phyloP scores from a whole-genome alignment of 257 asterid species.

The Solanum arcanum region DNA sequence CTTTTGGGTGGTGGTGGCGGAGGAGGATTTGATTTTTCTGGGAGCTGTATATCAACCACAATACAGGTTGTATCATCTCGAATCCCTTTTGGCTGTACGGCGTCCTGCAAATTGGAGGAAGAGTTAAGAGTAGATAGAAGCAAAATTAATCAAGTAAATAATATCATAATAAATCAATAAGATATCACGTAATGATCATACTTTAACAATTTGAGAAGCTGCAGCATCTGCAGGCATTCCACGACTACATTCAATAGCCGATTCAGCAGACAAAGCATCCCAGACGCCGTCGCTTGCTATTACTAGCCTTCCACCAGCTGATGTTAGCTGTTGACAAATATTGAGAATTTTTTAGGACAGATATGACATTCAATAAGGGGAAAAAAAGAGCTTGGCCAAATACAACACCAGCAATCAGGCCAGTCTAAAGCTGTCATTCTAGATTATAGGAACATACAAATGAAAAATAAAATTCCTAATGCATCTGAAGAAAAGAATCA shows the following conservation, averaged over 20 bases:
- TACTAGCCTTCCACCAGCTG: constrained; percentile 87
- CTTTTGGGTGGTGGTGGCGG: constrained; percentile 55
- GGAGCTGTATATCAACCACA: constrained; percentile 73
- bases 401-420: not conserved
- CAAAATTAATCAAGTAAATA: not conserved
- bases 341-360: not conserved
- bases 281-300: constrained; percentile 98
- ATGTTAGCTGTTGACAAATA: constrained; percentile 53
- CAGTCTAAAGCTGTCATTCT: not conserved
- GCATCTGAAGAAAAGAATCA: not conserved
- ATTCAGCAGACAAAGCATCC: constrained; percentile 90
- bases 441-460: not conserved
- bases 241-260: constrained; percentile 75
- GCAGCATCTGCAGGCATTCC: constrained; percentile 89
- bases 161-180: not conserved
- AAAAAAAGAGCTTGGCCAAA: not conserved
- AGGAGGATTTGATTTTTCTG: constrained; percentile 54
- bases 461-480: not conserved
- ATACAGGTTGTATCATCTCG: constrained; percentile 99
- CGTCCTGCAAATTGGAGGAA: constrained; percentile 45
- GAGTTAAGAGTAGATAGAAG: not conserved
- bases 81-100: constrained; percentile 72
- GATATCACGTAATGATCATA: constrained; percentile 4
- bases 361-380: too few species aligned
- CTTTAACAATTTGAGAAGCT: constrained; percentile 88